Percentiles rank a stretch among this genome's conserved stretches.
These are phyloP conservation scores for Eucalyptus pauciflora DNA, from an alignment of 345 rosid species.

Conservation along the genomic window DNA sequence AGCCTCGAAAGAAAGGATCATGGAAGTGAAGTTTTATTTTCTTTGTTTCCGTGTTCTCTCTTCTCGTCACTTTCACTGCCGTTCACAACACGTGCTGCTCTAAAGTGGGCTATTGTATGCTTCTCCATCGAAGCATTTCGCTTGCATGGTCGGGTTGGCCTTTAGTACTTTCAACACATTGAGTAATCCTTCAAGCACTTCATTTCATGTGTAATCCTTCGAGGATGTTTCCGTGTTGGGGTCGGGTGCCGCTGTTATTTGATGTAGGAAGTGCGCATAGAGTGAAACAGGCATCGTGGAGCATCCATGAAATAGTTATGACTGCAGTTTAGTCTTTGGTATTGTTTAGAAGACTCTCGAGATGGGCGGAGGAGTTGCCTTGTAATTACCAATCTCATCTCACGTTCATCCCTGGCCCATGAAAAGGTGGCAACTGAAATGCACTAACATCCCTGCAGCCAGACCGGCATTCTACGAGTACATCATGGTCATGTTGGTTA, in stretches of 20 bases:
- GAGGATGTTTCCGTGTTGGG: constrained; percentile 65
- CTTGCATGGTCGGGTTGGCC: not conserved
- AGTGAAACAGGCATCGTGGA: constrained; percentile 74
- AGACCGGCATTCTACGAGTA: constrained; percentile 71
- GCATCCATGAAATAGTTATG: constrained; percentile 55
- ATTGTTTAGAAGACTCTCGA: constrained; percentile 52
- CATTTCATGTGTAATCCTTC: not conserved
- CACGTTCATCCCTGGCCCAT: not conserved
- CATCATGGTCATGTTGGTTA: constrained; percentile 30
- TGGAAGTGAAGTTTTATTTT: not conserved
- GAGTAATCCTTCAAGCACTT: not conserved
- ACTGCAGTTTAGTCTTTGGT: constrained; percentile 59
- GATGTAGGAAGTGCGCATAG: constrained; percentile 32
- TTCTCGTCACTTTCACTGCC: not conserved
- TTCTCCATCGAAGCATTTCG: not conserved
- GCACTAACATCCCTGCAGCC: constrained; percentile 27
- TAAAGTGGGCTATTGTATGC: not conserved
- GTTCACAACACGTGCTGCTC: not conserved
- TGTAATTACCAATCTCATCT: constrained; percentile 17
- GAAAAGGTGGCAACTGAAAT: not conserved
- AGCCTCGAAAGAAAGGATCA: not conserved
- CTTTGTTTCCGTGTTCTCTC: not conserved
- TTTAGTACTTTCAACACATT: not conserved
- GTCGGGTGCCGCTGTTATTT: constrained; percentile 61
- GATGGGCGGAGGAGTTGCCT: constrained; percentile 73